Evolutionary conservation across 306 rosid genomes (phyloP), one percentile per base, ranked within the genome.

Genomic region (Vigna hirtella): DNA sequence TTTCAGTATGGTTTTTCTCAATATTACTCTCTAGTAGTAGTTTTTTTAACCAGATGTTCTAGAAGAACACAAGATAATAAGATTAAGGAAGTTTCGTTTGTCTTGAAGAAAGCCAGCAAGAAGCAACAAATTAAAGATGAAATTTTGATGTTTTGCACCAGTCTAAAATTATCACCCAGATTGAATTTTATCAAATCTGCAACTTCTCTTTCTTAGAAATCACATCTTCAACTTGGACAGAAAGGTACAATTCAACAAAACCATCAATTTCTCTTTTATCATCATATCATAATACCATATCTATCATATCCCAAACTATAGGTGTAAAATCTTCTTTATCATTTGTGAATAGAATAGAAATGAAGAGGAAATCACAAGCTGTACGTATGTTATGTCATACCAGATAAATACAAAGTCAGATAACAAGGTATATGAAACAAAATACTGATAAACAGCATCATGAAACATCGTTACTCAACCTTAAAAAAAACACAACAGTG

Each of bases 341-440:
- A 9, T 52, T 17, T 52, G 12, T 9, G 2, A 24, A 56, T 4
- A 22, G 16, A 55, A 22, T 20, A 11, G n/a, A 51, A 51, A 17
- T n/a, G 58, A 61, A 61, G 15, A 30, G 66, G 43, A 61, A 28
- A 61, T 61, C 66, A 14, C 42, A 61, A 61, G 66, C 10, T 26
- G 40, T 59, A 40, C 18, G 67, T 59, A 40, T 28, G 67, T 43
- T 17, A 38, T 12, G 28, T 24, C 45, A 77, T 66, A 64, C 22
- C 18, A 78, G 11, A 16, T 28, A 79, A 52, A 63, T 55, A 64
- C 24, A 52, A 3, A 43, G 72, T 16, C 40, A 72, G 6, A 40
- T 28, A 62, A 55, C 28, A 40, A 40, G 17, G 16, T 66, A 66
- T n/a, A 0, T 17, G 0, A 5, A 17, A 11, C 55, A 59, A 70